phyloP scores from a whole-genome alignment of 306 rosid species.

The Sicyos baderoa region DNA sequence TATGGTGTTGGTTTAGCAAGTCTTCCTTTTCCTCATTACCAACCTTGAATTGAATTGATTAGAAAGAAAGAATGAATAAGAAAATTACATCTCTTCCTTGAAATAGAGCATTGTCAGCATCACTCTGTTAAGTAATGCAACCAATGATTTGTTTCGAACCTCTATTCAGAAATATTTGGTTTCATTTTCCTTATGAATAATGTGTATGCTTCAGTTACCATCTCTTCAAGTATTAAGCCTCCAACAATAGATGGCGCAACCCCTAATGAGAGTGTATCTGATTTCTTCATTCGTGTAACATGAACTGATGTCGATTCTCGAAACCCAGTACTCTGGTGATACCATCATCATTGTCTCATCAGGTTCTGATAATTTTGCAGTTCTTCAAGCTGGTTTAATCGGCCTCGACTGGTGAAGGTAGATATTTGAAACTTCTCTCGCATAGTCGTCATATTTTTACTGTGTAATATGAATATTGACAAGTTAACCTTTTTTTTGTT shows the following conservation, averaged over 20 bases:
- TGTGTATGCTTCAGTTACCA: constrained; percentile 41
- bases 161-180: background rate
- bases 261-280: too few species aligned
- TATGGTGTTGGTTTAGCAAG: background rate
- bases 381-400: constrained; percentile 37
- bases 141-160: too few species aligned
- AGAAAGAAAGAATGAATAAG: background rate
- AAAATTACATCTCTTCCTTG: background rate
- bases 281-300: too few species aligned
- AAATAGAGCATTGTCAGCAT: background rate
- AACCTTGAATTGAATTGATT: too few species aligned
- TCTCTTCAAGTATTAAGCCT: constrained; percentile 47
- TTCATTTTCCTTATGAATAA: background rate
- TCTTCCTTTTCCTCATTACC: too few species aligned
- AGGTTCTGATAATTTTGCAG: constrained; percentile 74
- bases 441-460: background rate
- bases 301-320: constrained; percentile 78
- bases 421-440: background rate
- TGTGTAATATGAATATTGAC: background rate
- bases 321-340: constrained; percentile 75
- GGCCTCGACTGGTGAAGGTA: constrained; percentile 86
- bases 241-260: constrained; percentile 64
- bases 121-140: background rate
- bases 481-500: background rate
- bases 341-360: constrained; percentile 81